Evolutionary conservation across 2,329 filamentous ascomycete species (phyloP), one percentile per base, ranked within the genome.

Genomic region (Nigrospora oryzae): DNA sequence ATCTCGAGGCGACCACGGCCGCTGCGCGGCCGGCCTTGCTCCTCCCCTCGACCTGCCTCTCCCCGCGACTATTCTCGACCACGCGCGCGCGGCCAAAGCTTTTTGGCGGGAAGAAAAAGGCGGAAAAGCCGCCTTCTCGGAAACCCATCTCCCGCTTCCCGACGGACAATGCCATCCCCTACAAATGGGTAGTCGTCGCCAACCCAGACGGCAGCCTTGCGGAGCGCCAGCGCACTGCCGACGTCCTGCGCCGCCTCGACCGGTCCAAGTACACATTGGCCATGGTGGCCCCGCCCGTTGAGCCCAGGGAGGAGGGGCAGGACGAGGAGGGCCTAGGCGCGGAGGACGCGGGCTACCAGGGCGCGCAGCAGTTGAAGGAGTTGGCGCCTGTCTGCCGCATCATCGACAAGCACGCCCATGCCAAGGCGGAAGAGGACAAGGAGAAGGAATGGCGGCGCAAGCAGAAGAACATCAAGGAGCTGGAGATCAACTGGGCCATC

Each of bases 401-500:
- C 38, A 60, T 87, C 30, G 73, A 80, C 60, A 82, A 81, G 53
- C 62, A 64, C 38, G 74, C 69, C 32, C 13, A 17, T 12, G 46
- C 38, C 16, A 46, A 42, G n/a, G 44, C 16, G 1, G 65, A 75
- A 44, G 69, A 58, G 56, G 70, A 53, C 63, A 62, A 60, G 43
- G 63, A 66, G 48, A 63, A 70, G 51, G 60, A 63, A 41, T 52
- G 62, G 36, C 70, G 71, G 49, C 64, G 70, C 49, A 68, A 65
- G 51, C 67, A 68, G 16, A 56, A 67, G 33, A 72, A 70, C 51
- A 59, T 64, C 14, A 96, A 96, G 68, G 83, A 84, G 59, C 63
- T 96, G n/a, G 90, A 96, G 66, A 55, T 97, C 55, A 91, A 89
- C 63, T 97, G 90, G 90, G 82, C 84, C 32, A 94, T 95, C 56